Evolutionary conservation across 306 rosid species (phyloP).

Genomic region (Prunus padus): DNA sequence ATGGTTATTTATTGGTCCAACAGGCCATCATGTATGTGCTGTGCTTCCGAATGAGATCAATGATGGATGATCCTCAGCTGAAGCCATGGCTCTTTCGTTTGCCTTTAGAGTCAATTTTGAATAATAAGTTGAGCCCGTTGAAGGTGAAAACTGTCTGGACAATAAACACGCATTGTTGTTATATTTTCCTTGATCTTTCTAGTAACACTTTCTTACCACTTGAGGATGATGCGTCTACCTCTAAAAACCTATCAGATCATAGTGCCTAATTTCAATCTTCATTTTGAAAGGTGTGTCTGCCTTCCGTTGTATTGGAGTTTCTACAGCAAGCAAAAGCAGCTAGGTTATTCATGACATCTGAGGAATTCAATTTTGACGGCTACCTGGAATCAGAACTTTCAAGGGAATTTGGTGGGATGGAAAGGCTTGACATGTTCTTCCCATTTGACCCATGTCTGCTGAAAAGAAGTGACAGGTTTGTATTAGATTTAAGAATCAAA

Average conservation of each 20-base stretch:
- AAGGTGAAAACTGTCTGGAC: constrained; percentile 45
- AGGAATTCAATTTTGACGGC: constrained; percentile 50
- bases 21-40: constrained; percentile 83
- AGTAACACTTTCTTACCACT: neutral
- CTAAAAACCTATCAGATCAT: neutral
- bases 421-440: constrained; percentile 85
- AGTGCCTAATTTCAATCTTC: constrained; percentile 14
- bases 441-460: constrained; percentile 93
- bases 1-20: neutral
- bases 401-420: constrained; percentile 69
- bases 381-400: constrained; percentile 76
- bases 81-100: constrained; percentile 51
- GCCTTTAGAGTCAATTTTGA: constrained; percentile 59
- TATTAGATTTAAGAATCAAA: no score
- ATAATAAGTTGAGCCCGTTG: constrained; percentile 62
- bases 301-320: constrained; percentile 75
- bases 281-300: constrained; percentile 70
- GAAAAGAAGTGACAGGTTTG: constrained; percentile 71
- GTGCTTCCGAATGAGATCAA: constrained; percentile 78
- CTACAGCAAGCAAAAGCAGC: constrained; percentile 82
- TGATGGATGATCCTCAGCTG: constrained; percentile 56
- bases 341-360: constrained; percentile 51
- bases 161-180: neutral
- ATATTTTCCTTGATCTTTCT: neutral
- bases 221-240: neutral